These are phyloP conservation scores for Quillaja saponaria DNA, from an alignment of 306 rosid species.

Conservation along the genomic window DNA sequence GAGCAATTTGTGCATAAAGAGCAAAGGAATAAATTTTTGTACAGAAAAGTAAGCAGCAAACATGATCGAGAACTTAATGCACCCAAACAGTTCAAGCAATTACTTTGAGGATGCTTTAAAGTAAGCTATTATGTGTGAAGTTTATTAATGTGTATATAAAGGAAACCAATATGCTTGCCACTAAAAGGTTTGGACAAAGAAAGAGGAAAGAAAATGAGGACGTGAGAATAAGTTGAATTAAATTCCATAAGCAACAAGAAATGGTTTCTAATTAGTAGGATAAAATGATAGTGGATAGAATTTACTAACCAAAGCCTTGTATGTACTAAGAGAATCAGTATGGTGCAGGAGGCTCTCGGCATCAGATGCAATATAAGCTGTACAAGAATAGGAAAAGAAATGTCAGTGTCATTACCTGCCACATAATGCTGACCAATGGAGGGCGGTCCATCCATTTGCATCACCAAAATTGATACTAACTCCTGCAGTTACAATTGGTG, in stretches of 20 bases:
- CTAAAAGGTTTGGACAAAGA: conserved; percentile 25
- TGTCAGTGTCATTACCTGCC: conserved; percentile 65
- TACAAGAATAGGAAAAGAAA: neutral
- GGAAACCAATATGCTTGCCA: conserved; percentile 6
- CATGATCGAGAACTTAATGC: conserved; percentile 21
- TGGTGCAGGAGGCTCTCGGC: too few relatives aligned
- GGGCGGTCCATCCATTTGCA: conserved; percentile 84
- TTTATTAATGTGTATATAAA: conserved; percentile 11
- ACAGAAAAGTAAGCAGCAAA: conserved; percentile 13
- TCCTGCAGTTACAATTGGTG: conserved; percentile 67
- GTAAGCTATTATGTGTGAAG: neutral
- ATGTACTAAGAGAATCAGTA: too few relatives aligned
- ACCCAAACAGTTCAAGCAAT: neutral
- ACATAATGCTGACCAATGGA: conserved; percentile 87
- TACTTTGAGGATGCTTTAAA: conserved; percentile 16
- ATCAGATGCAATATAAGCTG: too few relatives aligned
- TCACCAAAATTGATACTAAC: conserved; percentile 87
- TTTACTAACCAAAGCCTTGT: too few relatives aligned
- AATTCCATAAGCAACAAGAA: conserved; percentile 16
- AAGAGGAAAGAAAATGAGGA: neutral
- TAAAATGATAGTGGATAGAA: conserved; percentile 13
- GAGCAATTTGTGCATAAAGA: conserved; percentile 28
- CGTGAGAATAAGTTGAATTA: neutral
- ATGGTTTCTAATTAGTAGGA: conserved; percentile 19
- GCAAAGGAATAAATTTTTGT: conserved; percentile 22